These are phyloP conservation scores for Phytophthora ramorum DNA, from an alignment of 352 stramenopile genomes.

Conservation along the genomic window DNA sequence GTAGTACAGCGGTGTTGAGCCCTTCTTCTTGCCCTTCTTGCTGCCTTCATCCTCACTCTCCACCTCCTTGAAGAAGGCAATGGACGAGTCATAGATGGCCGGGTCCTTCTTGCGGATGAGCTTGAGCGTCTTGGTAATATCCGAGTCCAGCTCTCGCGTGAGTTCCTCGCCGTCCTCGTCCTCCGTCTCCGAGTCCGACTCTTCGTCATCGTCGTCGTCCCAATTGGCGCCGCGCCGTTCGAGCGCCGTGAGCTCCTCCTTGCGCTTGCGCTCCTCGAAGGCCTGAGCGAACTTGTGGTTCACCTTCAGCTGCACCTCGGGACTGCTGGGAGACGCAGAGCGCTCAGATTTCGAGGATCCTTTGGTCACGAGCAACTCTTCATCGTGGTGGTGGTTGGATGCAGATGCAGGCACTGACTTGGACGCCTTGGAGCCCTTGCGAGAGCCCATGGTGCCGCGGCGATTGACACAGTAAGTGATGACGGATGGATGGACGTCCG, in stretches of 20 bases:
- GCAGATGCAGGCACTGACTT: neutral
- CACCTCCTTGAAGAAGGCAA: conserved; percentile 88
- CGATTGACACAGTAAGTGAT: conserved; percentile 13
- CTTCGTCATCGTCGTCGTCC: conserved; percentile 55
- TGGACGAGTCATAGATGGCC: conserved; percentile 92
- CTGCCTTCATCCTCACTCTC: conserved; percentile 36
- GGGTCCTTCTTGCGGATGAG: conserved; percentile 93
- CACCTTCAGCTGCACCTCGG: conserved; percentile 63
- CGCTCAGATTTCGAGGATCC: conserved; percentile 4
- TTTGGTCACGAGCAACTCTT: conserved; percentile 52
- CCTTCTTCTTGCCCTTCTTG: conserved; percentile 48
- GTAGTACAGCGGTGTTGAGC: conserved; percentile 76
- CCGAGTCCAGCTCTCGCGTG: conserved; percentile 70
- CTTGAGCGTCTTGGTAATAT: conserved; percentile 88
- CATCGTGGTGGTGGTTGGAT: conserved; percentile 8
- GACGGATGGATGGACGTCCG: conserved; percentile 11
- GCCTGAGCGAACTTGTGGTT: conserved; percentile 81
- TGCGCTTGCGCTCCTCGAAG: conserved; percentile 80
- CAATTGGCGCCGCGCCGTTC: conserved; percentile 43
- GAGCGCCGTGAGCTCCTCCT: conserved; percentile 78
- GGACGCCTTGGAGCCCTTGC: conserved; percentile 27
- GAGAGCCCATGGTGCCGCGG: conserved; percentile 23
- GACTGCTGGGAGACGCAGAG: conserved; percentile 11
- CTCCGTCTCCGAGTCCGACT: conserved; percentile 83
- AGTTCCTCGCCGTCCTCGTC: conserved; percentile 87